A percentile compares a stretch with the other conserved stretches of the same genome.
These are phyloP conservation scores for Microascus cirrosus DNA, from an alignment of 2,329 filamentous ascomycete genomes.

Conservation along the genomic window DNA sequence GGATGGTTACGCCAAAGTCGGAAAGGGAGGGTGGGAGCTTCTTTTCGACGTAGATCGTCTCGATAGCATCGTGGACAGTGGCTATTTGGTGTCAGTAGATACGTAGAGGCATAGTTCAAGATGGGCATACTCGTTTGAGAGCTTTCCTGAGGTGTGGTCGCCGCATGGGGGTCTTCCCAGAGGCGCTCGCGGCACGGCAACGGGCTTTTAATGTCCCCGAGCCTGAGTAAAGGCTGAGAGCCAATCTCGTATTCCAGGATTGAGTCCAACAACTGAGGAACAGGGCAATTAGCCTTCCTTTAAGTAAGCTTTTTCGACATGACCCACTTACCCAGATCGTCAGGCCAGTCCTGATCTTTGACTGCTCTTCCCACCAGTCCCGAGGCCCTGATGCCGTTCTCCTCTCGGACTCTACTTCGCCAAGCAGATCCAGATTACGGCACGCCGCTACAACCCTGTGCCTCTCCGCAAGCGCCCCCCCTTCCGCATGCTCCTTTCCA, in stretches of 20 bases:
- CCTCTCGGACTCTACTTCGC: not conserved
- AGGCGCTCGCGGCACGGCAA: slow-evolving; percentile 6
- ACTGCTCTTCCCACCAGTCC: slow-evolving; percentile 4
- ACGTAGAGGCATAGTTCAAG: not conserved
- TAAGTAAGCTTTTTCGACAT: not conserved
- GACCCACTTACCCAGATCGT: slow-evolving; percentile 8
- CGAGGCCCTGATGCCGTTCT: not conserved
- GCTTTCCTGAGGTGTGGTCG: not conserved
- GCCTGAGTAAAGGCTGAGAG: slow-evolving; percentile 1
- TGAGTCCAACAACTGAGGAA: slow-evolving; percentile 6
- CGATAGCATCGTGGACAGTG: slow-evolving; percentile 14
- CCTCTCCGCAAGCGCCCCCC: not conserved
- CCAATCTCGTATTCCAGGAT: slow-evolving; percentile 6
- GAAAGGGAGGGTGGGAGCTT: slow-evolving; percentile 15
- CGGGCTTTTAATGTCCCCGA: slow-evolving; percentile 6
- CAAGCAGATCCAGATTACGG: not conserved
- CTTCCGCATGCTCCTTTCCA: not conserved
- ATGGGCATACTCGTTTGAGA: not conserved
- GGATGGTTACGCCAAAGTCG: slow-evolving; percentile 21
- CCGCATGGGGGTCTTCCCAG: slow-evolving; percentile 5
- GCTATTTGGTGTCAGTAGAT: slow-evolving; percentile 1
- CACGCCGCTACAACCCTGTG: not conserved
- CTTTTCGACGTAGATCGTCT: slow-evolving; percentile 22
- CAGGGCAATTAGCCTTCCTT: not conserved
- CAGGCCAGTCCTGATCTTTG: slow-evolving; percentile 6